Percentiles rank a stretch among this genome's conserved stretches.
These are phyloP conservation scores for Termitomyces sp. DNA, from an alignment of 768 basidiomycete species.

Conservation along the genomic window DNA sequence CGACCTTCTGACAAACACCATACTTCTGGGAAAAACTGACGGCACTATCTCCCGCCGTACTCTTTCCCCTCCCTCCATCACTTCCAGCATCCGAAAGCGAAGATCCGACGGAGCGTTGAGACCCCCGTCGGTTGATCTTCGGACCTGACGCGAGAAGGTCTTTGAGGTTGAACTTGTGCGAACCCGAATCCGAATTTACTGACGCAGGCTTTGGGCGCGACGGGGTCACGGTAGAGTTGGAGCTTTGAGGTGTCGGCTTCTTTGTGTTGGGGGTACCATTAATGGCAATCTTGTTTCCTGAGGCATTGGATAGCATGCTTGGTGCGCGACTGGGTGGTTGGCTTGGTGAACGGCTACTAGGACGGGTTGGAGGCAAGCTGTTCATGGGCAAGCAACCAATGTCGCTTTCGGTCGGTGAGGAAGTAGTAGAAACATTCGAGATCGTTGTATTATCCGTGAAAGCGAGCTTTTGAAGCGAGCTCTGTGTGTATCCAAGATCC, in stretches of 20 bases:
- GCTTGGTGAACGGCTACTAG: conserved; percentile 43
- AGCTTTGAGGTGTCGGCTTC: conserved; percentile 17
- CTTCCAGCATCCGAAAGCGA: conserved; percentile 52
- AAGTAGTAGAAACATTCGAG: conserved; percentile 29
- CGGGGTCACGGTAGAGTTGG: conserved; percentile 11
- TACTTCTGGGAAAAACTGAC: conserved; percentile 77
- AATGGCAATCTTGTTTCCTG: conserved; percentile 27
- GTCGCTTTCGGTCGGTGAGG: conserved; percentile 50
- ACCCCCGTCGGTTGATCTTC: conserved; percentile 64
- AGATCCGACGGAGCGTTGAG: conserved; percentile 62
- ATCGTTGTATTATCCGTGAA: conserved; percentile 23
- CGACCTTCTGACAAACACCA: conserved; percentile 93
- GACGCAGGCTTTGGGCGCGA: conserved; percentile 30
- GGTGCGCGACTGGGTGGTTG: conserved; percentile 45
- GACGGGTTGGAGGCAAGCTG: conserved; percentile 53
- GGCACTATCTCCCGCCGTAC: conserved; percentile 37
- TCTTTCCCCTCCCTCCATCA: conserved; percentile 25
- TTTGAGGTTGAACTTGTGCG: conserved; percentile 79
- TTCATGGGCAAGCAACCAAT: conserved; percentile 49
- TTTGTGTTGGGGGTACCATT: conserved; percentile 13
- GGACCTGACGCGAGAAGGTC: conserved; percentile 70
- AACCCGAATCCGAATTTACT: conserved; percentile 49
- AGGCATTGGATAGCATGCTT: conserved; percentile 39
- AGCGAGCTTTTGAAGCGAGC: conserved; percentile 35
- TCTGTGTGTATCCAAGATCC: conserved; percentile 43